Evolutionary conservation across 768 basidiomycete genomes (phyloP), one percentile per base, ranked within the genome.

Genomic region (Leccinum variicolor): DNA sequence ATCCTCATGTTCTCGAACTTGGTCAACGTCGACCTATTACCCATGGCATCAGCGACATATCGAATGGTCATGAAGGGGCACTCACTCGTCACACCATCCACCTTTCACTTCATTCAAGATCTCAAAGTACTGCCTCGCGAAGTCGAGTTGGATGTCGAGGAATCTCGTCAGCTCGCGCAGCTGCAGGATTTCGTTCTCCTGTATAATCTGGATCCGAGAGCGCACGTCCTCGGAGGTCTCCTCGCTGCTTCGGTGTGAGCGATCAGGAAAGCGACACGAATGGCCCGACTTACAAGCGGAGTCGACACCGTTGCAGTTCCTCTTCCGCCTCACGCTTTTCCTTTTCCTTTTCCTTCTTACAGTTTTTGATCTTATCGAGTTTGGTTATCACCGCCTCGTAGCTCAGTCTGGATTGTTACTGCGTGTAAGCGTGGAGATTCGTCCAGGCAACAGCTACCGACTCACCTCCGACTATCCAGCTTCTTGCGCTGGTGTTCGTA

Each of bases 201-300:
- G 90, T 50, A 97, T 88, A 0, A 79, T 80, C 51, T 83, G 81
- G 80, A 95, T 92, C 36, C 89, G 84, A 3, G 80, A 80, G n/a
- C 85, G 87, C 1, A 95, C 82, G 60, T 95, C 92, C 67, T 94
- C 89, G 9, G 85, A 81, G 0, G 88, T 87, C 72, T 97, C 93
- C 56, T 96, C 92, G 63, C 94, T 94, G 62, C 9, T 52, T 49
- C 55, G 4, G 62, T 15, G 13, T 64, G 23, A 62, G 56, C 55
- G 55, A 29, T 62, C 39, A 49, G 50, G 14, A 23, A 28, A 54
- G 36, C 13, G 50, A 31, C 17, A 17, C 21, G 26, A 52, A 51
- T 2, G 4, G n/a, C 52, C 48, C 3, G 58, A 70, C 85, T 65
- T 67, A 94, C 92, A 90, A 94, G 66, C 92, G 84, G 47, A 84